A percentile compares a stretch with the other conserved stretches of the same genome.
Conservation (phyloP, 2,329 filamentous ascomycete species). For the Aspergillus sergii region DNA sequence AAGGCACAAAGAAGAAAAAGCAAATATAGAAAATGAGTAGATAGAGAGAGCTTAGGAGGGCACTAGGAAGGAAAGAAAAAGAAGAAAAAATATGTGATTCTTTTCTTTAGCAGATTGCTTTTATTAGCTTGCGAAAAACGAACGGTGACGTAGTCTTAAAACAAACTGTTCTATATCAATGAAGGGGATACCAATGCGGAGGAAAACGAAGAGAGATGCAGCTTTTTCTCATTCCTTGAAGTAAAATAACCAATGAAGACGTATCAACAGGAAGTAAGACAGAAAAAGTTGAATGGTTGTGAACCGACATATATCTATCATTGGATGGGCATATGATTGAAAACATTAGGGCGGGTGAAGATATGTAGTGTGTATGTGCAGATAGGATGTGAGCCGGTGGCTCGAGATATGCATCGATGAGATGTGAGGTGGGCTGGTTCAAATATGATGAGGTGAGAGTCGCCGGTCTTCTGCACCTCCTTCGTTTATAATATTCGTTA, state of each 20-base stretch:
- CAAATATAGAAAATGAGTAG: not conserved
- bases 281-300: constrained; percentile 26
- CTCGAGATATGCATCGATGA: not conserved
- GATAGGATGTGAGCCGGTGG: constrained; percentile 10
- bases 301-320: constrained; percentile 34
- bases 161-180: not conserved
- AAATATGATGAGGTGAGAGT: not conserved
- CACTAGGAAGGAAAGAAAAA: constrained; percentile 10
- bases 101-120: not conserved
- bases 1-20: not conserved
- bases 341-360: constrained; percentile 32
- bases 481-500: constrained; percentile 8
- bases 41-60: not conserved
- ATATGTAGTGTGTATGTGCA: constrained; percentile 23
- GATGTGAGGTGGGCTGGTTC: not conserved
- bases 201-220: constrained; percentile 5
- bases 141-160: not conserved
- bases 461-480: constrained; percentile 4
- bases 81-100: constrained; percentile 13
- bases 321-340: constrained; percentile 22
- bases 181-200: not conserved
- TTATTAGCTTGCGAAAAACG: not conserved
- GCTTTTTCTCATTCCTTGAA: constrained; percentile 23
- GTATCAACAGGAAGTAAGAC: constrained; percentile 24
- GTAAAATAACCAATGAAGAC: constrained; percentile 17